Evolutionary conservation across 129 eudicot genomes (phyloP).

Genomic region (Lonicera japonica): DNA sequence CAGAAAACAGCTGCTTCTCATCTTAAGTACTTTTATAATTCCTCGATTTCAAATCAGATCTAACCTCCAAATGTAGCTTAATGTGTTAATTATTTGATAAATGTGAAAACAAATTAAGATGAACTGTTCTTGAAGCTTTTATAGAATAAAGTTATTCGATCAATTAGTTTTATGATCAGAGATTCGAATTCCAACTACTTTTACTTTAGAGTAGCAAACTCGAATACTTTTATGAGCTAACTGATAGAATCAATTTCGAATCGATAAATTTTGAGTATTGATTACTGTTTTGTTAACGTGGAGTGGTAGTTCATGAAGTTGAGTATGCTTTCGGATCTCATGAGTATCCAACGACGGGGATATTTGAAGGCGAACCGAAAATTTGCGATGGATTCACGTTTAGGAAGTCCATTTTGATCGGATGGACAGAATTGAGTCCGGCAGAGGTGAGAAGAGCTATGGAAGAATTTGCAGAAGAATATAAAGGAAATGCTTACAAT

Average conservation of each 20-base stretch:
- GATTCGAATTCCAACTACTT: too few relatives aligned
- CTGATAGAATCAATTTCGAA: background rate
- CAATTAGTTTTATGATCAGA: too few relatives aligned
- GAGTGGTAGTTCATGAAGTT: conserved; percentile 65
- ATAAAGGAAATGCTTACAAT: conserved; percentile 75
- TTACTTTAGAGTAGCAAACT: background rate
- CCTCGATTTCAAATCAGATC: background rate
- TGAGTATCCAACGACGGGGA: conserved; percentile 69
- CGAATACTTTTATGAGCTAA: background rate
- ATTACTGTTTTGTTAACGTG: background rate
- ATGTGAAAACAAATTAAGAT: background rate
- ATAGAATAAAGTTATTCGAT: background rate
- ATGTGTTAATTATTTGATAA: background rate
- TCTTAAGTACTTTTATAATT: background rate
- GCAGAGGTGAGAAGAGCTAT: conserved; percentile 49
- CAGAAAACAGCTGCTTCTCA: too few relatives aligned
- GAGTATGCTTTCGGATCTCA: conserved; percentile 94
- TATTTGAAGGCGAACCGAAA: conserved; percentile 79
- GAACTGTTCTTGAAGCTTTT: too few relatives aligned
- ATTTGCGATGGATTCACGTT: conserved; percentile 74
- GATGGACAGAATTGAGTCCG: conserved; percentile 60
- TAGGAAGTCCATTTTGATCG: conserved; percentile 62
- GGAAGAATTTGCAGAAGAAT: conserved; percentile 59
- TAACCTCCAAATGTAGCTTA: background rate
- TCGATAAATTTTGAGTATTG: background rate